Evolutionary conservation across 1,139 yeast genomes (phyloP).

Genomic region (Scheffersomyces insectosa): DNA sequence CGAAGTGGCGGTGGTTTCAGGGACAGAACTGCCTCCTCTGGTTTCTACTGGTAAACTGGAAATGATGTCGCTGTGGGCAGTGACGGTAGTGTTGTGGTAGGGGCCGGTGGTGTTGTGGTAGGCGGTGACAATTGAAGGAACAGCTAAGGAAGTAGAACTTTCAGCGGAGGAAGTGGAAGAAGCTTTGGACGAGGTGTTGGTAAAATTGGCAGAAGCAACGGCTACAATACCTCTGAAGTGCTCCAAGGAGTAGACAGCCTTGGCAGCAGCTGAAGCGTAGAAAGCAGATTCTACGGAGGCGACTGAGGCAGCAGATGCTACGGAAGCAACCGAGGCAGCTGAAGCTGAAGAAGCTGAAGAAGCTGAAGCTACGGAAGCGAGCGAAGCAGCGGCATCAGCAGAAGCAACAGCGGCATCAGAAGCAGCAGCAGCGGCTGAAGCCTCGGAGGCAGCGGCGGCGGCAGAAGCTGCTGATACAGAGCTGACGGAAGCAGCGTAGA

Average conservation of each 20-base stretch:
- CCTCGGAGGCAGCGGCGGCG: slow-evolving; percentile 14
- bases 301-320: slow-evolving; percentile 18
- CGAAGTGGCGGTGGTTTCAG: slow-evolving; percentile 27
- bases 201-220: slow-evolving; percentile 39
- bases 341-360: slow-evolving; percentile 14
- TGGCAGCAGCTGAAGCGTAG: slow-evolving; percentile 15
- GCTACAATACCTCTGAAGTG: slow-evolving; percentile 49
- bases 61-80: slow-evolving; percentile 17
- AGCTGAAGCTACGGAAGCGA: slow-evolving; percentile 9
- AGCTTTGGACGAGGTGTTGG: slow-evolving; percentile 18
- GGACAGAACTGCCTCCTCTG: slow-evolving; percentile 15
- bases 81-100: slow-evolving; percentile 5
- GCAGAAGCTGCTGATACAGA: slow-evolving; percentile 13
- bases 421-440: slow-evolving; percentile 9
- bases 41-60: slow-evolving; percentile 11
- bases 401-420: slow-evolving; percentile 2
- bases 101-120: slow-evolving; percentile 12
- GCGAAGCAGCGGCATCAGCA: slow-evolving; percentile 9
- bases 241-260: slow-evolving; percentile 24
- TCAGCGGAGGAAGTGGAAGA: slow-evolving; percentile 17
- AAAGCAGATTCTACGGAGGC: slow-evolving; percentile 15
- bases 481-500: slow-evolving; percentile 15
- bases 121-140: slow-evolving; percentile 4
- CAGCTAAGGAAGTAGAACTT: slow-evolving; percentile 7
- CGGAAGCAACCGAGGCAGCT: slow-evolving; percentile 12